phyloP scores from a whole-genome alignment of 176 grass and related monocot genomes.

The Secale cereale region DNA sequence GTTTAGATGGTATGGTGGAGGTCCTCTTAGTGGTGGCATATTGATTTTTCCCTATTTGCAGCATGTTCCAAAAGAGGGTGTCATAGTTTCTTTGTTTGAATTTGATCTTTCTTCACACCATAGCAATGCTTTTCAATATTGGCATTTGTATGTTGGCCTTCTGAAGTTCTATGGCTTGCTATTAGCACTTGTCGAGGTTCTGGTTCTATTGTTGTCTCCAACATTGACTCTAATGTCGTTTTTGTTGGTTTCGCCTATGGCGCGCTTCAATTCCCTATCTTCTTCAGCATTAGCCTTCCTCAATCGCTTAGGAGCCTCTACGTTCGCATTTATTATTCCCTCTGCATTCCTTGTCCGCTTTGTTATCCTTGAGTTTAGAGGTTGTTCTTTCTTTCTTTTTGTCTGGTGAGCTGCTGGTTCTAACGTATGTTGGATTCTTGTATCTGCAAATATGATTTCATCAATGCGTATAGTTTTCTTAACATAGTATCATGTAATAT shows the following conservation, averaged over 20 bases:
- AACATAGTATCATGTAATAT: neutral
- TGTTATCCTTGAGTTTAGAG: neutral
- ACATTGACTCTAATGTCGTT: neutral
- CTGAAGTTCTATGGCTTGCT: neutral
- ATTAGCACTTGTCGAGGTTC: neutral
- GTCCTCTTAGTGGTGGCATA: neutral
- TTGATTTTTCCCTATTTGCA: neutral
- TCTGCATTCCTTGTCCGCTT: neutral
- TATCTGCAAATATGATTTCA: neutral
- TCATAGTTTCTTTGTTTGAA: neutral
- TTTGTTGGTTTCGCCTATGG: neutral
- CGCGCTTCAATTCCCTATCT: neutral
- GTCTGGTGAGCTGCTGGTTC: neutral
- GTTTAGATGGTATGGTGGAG: too few species aligned
- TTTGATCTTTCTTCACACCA: neutral
- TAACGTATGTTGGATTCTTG: neutral
- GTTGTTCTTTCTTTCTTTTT: neutral
- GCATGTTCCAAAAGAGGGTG: neutral
- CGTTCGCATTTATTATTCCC: neutral
- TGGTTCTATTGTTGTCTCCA: neutral
- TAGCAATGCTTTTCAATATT: neutral
- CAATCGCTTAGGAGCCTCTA: neutral
- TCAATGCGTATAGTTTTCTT: neutral
- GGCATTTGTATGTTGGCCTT: neutral
- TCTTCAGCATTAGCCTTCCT: neutral